These are phyloP conservation scores for Wallacemonas collosoma DNA, from an alignment of 208 protist species.

Conservation along the genomic window DNA sequence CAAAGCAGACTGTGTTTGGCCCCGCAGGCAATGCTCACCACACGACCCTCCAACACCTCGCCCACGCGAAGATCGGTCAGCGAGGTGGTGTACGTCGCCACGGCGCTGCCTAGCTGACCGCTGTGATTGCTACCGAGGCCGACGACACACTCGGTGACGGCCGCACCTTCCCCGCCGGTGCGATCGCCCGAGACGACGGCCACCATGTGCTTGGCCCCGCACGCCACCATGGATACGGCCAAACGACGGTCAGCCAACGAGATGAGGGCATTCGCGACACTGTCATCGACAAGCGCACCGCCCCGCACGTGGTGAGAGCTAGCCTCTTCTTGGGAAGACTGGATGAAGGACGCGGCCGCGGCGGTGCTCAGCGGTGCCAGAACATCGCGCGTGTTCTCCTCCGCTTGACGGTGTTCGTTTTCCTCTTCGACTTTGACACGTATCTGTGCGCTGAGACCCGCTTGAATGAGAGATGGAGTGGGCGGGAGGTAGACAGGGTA, in stretches of 20 bases:
- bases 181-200: slow-evolving; percentile 21
- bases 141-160: slow-evolving; percentile 27
- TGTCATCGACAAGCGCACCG: background rate
- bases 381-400: too few relatives aligned
- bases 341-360: background rate
- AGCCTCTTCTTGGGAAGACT: background rate
- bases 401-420: too few relatives aligned
- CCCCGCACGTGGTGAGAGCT: too few relatives aligned
- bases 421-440: too few relatives aligned
- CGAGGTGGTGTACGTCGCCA: slow-evolving; percentile 64
- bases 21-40: slow-evolving; percentile 67
- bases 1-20: slow-evolving; percentile 61
- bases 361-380: background rate
- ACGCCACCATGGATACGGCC: slow-evolving; percentile 43
- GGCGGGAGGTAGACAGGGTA: slow-evolving; percentile 78
- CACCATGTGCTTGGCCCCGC: slow-evolving; percentile 63
- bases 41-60: slow-evolving; percentile 40
- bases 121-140: slow-evolving; percentile 83
- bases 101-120: slow-evolving; percentile 67
- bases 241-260: slow-evolving; percentile 27
- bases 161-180: background rate
- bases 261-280: background rate
- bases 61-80: slow-evolving; percentile 57
- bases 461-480: slow-evolving; percentile 28
- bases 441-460: background rate